Evolutionary conservation across 495 filamentous ascomycete species (phyloP).

Genomic region (Penicillium desertorum): DNA sequence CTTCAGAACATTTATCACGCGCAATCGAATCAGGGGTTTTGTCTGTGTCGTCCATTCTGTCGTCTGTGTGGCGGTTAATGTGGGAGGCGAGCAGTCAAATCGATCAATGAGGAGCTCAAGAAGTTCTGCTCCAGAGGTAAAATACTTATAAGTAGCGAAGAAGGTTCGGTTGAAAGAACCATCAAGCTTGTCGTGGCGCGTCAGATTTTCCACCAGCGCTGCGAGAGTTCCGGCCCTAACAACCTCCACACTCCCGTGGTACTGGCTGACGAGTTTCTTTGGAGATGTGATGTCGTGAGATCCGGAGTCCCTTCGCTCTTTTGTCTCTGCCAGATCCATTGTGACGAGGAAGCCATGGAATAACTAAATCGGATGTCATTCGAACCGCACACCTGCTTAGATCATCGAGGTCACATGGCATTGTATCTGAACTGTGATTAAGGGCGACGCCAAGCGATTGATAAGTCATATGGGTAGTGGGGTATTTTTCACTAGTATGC

Average conservation of each 20-base stretch:
- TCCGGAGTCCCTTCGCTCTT: constrained; percentile 1
- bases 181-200: constrained; percentile 85
- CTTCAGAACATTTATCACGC: constrained; percentile 89
- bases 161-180: constrained; percentile 88
- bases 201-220: constrained; percentile 87
- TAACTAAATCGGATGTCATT: not conserved
- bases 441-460: not conserved
- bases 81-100: constrained; percentile 75
- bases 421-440: not conserved
- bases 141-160: constrained; percentile 85
- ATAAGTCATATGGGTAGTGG: constrained; percentile 1
- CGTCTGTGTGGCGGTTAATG: constrained; percentile 60
- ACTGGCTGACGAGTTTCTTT: constrained; percentile 71
- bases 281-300: constrained; percentile 12
- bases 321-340: constrained; percentile 5
- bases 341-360: not conserved
- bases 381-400: not conserved
- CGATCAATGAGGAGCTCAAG: constrained; percentile 80
- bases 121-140: constrained; percentile 76
- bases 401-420: not conserved
- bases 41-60: constrained; percentile 78
- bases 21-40: constrained; percentile 79
- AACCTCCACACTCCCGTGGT: constrained; percentile 54
- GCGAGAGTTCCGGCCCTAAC: constrained; percentile 78
- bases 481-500: not conserved